These are phyloP conservation scores for Blastobotrys chiropterorum DNA, from an alignment of 805 yeast genomes.

Conservation along the genomic window DNA sequence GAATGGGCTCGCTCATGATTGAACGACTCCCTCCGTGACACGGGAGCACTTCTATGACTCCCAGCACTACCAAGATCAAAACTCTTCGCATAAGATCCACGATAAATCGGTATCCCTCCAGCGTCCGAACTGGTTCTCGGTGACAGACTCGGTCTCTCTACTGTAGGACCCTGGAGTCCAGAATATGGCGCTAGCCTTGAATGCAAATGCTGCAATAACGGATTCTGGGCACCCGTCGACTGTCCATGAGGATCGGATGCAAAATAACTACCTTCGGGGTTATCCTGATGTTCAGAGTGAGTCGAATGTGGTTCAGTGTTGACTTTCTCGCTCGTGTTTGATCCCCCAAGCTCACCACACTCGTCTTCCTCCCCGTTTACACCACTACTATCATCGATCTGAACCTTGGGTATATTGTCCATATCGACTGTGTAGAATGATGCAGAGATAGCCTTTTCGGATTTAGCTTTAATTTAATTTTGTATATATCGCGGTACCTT, in stretches of 20 bases:
- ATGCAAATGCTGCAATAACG: background rate
- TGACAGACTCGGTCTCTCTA: background rate
- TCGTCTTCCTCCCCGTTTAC: background rate
- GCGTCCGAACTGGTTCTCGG: background rate
- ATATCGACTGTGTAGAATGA: background rate
- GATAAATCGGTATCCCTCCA: conserved; percentile 5
- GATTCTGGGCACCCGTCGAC: background rate
- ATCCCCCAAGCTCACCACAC: background rate
- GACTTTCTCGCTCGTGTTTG: background rate
- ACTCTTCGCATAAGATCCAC: conserved; percentile 6
- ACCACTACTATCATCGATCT: background rate
- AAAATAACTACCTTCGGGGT: background rate
- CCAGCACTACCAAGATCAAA: background rate
- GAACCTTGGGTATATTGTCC: background rate
- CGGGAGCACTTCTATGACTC: background rate
- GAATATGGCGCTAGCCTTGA: background rate
- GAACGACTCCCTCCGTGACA: background rate
- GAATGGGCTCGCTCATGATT: background rate
- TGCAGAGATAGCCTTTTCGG: background rate
- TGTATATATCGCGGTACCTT: background rate
- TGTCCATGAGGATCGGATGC: background rate
- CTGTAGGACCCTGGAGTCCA: background rate
- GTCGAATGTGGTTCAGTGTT: background rate
- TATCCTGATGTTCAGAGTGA: background rate
- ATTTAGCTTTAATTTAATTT: too few relatives aligned